Evolutionary conservation across 306 rosid genomes (phyloP), one percentile per base, ranked within the genome.

Genomic region (Cotoneaster glaucophyllus): DNA sequence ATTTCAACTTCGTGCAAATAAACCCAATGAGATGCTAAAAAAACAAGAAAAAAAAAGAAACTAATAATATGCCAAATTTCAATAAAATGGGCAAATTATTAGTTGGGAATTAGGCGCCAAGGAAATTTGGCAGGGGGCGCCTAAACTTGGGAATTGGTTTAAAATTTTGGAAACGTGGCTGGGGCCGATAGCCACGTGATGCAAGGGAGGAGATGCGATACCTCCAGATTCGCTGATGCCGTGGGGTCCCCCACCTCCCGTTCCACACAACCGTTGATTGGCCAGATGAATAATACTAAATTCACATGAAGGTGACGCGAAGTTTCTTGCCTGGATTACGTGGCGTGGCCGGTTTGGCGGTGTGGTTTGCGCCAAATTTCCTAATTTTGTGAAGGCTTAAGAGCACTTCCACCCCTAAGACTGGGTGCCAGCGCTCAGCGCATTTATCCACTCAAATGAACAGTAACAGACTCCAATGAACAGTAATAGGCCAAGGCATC

Each of bases 261-360:
- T 21, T 8, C 26, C 57, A 8, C 10, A 58, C 64, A 48, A 11
- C 22, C 70, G 50, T 21, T 26, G 15, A 21, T 17, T 17, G 57
- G 29, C 3, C 22, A 19, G 57, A 12, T 39, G 17, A 14, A 22
- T 26, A 41, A 52, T 43, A n/a, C 24, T 58, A 32, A 11, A 11
- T 1, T 34, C 31, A 53, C 58, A 43, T 2, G 71, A 61, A 67
- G 59, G 69, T 64, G 64, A 50, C 58, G 8, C 12, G 75, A 73
- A 67, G 44, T 59, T 79, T 79, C 78, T 73, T 6, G 41, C 1
- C 39, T 22, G 24, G 53, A 41, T 54, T 70, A 81, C 69, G 74
- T 64, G 64, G 76, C n/a, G 11, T 41, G 69, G 74, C 25, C 71
- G 66, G 71, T 56, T 61, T 11, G 44, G 74, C 28, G 63, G 74